Evolutionary conservation across 2,329 filamentous ascomycete genomes (phyloP), one percentile per base, ranked within the genome.

Genomic region (Fusarium neocosmosporiellum): DNA sequence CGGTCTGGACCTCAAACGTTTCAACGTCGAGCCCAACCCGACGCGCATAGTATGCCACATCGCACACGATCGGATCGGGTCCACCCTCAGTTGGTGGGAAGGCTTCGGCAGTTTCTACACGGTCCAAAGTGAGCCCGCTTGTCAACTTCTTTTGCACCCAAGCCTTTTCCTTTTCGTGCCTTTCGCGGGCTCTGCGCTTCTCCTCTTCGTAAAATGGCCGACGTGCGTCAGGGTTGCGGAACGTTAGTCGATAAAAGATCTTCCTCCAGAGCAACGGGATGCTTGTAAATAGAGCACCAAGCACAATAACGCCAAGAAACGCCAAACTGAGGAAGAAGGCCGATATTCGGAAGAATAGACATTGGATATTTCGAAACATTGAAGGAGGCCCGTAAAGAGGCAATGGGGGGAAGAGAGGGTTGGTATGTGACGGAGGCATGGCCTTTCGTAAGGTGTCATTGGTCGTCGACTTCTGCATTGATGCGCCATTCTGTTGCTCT

Each of bases 11-110:
- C 58, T 93, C 87, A 77, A 94, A 94, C 11, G 89, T 88, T 78
- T 98, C 95, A 27, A 94, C 89, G 69, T 98, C 94, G 1, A 98
- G 87, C 0, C 96, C 96, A 16, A 98, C 94, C 14, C 95, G 88
- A 22, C 94, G 88, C 2, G 96, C 95, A 79, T 98, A 98, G 79
- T 98, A 96, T 4, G 88, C 88, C 22, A 95, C 89, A 76, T 98
- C 93, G 77, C 93, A 94, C 9, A 93, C 83, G 9, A 98, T 84
- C 4, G 89, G 91, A 80, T 98, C 96, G 8, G 88, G 89, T 0
- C 95, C 95, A 18, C 94, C 94, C 82, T 96, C 94, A 3, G 92
- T 90, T 0, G 94, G 93, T 1, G 90, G 82, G 73, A 89, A 97
- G n/a, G 90, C 88, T 10, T 89, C 86, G 13, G 82, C 80, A 10